Evolutionary conservation across 352 stramenopile species (phyloP).

Genomic region (Globisporangium recalcitrans): DNA sequence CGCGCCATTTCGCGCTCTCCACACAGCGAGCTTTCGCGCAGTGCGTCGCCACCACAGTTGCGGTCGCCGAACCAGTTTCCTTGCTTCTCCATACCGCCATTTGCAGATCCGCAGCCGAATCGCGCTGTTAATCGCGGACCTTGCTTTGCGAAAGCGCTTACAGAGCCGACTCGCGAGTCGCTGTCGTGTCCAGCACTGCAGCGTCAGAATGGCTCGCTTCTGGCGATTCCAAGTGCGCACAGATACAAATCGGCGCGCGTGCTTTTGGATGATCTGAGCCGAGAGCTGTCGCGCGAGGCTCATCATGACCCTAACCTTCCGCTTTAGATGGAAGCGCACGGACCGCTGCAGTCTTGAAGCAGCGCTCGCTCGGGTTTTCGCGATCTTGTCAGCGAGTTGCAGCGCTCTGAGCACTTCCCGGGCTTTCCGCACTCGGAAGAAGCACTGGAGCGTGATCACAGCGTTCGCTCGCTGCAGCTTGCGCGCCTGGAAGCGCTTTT

Average conservation of each 20-base stretch:
- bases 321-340: slow-evolving; percentile 29
- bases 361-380: slow-evolving; percentile 9
- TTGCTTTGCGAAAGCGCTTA: slow-evolving; percentile 15
- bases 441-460: slow-evolving; percentile 39
- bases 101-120: slow-evolving; percentile 23
- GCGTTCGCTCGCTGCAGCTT: slow-evolving; percentile 40
- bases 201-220: slow-evolving; percentile 11
- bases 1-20: background rate
- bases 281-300: slow-evolving; percentile 32
- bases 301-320: slow-evolving; percentile 33
- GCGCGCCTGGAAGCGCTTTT: slow-evolving; percentile 52
- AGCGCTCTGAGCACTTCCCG: slow-evolving; percentile 16
- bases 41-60: slow-evolving; percentile 47
- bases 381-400: slow-evolving; percentile 13
- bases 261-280: slow-evolving; percentile 45
- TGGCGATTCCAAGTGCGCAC: slow-evolving; percentile 10
- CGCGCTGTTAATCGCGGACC: slow-evolving; percentile 5
- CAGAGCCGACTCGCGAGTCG: slow-evolving; percentile 10
- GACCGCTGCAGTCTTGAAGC: slow-evolving; percentile 35
- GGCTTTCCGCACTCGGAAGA: slow-evolving; percentile 19
- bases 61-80: slow-evolving; percentile 13
- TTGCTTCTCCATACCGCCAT: slow-evolving; percentile 17
- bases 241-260: slow-evolving; percentile 26
- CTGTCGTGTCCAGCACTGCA: slow-evolving; percentile 44
- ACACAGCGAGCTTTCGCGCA: background rate